Base-by-base conservation (phyloP, 2,329 filamentous ascomycete genomes). In the Colletotrichum australisinense region DNA sequence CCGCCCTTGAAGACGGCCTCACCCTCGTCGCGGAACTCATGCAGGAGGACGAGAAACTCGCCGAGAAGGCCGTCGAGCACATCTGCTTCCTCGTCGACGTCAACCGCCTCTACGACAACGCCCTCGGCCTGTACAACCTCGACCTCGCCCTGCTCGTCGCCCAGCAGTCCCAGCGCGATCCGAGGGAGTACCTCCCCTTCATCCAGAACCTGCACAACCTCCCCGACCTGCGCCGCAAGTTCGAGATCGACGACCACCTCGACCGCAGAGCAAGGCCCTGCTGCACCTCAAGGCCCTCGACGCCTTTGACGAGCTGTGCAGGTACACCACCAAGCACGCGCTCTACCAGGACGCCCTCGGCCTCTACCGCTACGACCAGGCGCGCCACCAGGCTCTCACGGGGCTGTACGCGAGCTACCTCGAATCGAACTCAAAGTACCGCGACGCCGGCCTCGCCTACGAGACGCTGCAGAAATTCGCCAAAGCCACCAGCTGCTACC, bases 61-160 rank as follows among this genome's bases (percentile, higher is more conserved):
- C 95, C 0, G 96, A 98, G 77, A 93, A 93, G 81, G 96, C 96
- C 0, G 93, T 98, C 26, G 95, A 98, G 80, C 97, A 99, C 79
- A 98, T 99, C 73, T 98, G 95, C 86, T 99, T 99, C 87, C 88
- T 99, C 55, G 94, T 95, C 0, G 97, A 99, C 82, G 93, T 97
- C 58, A 97, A 98, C 81, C 92, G 92, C 52, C 89, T 99, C 0
- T 99, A 98, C 78, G 94, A 98, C 74, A 92, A 95, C 73, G 94
- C 97, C 0, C 87, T 99, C 2, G 95, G 95, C 1, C 87, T 98
- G 2, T 99, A 99, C 80, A 92, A 98, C 78, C 89, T 99, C 3
- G 95, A 98, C 12, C 90, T 99, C 8, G 93, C 96, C 4, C 87
- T 99, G 12, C 87, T 98, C 6, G 94, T 99, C 14, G 97, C 97